These are phyloP conservation scores for Naganishia sp. DNA, from an alignment of 1,284 basidiomycete species.

Conservation along the genomic window DNA sequence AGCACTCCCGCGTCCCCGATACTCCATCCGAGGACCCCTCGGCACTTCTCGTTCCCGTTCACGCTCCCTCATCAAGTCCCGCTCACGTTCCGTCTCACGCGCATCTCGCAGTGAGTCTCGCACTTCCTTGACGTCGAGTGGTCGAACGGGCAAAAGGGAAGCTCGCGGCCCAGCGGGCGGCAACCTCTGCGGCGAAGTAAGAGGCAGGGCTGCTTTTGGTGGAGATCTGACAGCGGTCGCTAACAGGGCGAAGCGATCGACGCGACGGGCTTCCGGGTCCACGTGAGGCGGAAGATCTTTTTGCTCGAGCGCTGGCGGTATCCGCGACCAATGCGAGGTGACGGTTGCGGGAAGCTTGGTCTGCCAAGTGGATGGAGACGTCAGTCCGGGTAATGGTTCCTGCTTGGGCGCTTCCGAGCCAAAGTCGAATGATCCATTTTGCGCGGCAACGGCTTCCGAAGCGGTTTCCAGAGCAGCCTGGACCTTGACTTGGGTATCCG, in stretches of 20 bases:
- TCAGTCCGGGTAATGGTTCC: neutral
- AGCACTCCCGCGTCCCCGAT: slow-evolving; percentile 14
- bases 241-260: slow-evolving; percentile 9
- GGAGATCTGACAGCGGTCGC: slow-evolving; percentile 1
- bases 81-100: slow-evolving; percentile 51
- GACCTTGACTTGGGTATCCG: no score
- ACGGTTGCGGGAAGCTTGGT: slow-evolving; percentile 1
- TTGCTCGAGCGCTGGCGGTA: slow-evolving; percentile 28
- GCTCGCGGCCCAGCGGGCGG: slow-evolving; percentile 28
- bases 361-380: slow-evolving; percentile 7
- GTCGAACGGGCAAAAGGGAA: slow-evolving; percentile 15
- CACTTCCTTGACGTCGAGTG: neutral
- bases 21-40: slow-evolving; percentile 28
- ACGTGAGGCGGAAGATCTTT: slow-evolving; percentile 31
- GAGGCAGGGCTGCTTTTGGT: neutral
- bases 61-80: slow-evolving; percentile 51
- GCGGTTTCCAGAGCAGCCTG: neutral
- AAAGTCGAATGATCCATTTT: neutral
- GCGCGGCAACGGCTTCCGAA: no score
- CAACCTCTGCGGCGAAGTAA: slow-evolving; percentile 18
- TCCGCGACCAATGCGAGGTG: slow-evolving; percentile 12
- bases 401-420: neutral
- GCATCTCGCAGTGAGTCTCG: slow-evolving; percentile 37
- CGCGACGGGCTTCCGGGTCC: slow-evolving; percentile 17
- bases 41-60: slow-evolving; percentile 58